Evolutionary conservation across 2,329 filamentous ascomycete genomes (phyloP).

Genomic region (Talaromyces sp.): DNA sequence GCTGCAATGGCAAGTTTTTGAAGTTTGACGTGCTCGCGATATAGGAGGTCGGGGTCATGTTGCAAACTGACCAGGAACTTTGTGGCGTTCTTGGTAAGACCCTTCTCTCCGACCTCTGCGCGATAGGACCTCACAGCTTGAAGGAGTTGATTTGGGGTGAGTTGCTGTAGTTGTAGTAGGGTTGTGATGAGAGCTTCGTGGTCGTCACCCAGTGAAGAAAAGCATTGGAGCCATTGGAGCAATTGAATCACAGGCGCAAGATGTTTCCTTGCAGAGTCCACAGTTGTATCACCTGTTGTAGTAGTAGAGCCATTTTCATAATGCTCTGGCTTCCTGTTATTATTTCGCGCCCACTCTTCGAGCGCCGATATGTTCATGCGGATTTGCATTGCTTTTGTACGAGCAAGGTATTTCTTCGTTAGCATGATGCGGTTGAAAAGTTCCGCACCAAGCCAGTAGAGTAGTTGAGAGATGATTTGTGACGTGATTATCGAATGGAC

Average conservation of each 20-base stretch:
- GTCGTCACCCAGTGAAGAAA: slow-evolving; percentile 90
- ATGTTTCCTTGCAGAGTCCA: slow-evolving; percentile 80
- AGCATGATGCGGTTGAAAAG: slow-evolving; percentile 98
- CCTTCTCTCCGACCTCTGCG: slow-evolving; percentile 92
- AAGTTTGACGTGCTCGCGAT: slow-evolving; percentile 35
- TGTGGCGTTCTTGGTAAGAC: slow-evolving; percentile 79
- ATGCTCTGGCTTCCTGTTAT: slow-evolving; percentile 92
- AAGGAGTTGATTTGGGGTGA: slow-evolving; percentile 84
- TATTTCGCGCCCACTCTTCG: slow-evolving; percentile 92
- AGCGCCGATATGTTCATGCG: slow-evolving; percentile 96
- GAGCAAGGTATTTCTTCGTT: slow-evolving; percentile 86
- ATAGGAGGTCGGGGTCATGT: slow-evolving; percentile 65
- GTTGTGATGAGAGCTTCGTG: slow-evolving; percentile 85
- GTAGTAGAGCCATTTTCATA: slow-evolving; percentile 89
- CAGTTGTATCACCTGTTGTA: slow-evolving; percentile 79
- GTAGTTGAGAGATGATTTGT: slow-evolving; percentile 85
- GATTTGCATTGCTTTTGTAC: slow-evolving; percentile 99
- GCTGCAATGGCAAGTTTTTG: slow-evolving; percentile 23
- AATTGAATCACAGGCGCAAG: slow-evolving; percentile 89
- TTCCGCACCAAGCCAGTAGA: slow-evolving; percentile 96
- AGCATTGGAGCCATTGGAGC: slow-evolving; percentile 96
- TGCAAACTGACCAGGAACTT: slow-evolving; percentile 82
- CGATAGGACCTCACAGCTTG: slow-evolving; percentile 92
- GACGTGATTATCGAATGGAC: slow-evolving; percentile 94
- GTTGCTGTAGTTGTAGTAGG: slow-evolving; percentile 78